Base-by-base conservation (phyloP, 768 basidiomycete genomes). In the Pseudohyphozyma bogoriensis region DNA sequence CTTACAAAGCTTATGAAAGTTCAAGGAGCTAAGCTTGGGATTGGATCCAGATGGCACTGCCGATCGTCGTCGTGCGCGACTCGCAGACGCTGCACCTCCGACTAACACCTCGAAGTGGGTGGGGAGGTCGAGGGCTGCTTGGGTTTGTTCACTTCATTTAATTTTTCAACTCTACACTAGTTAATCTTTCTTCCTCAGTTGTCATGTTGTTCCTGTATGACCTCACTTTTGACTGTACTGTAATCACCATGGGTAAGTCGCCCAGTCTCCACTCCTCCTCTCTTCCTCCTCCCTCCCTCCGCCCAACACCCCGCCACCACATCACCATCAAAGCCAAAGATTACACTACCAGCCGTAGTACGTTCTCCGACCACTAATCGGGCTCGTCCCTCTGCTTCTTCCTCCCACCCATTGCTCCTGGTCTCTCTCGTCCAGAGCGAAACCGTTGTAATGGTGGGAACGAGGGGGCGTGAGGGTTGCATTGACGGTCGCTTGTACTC, bases 81-180 rank as follows among this genome's bases (percentile, higher is more conserved):
- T 22, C 22, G 40, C 24, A 52, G 31, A 13, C 24, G 12, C 15
- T 51, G 49, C 18, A 54, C 20, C 37, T 68, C 28, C 40, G 35
- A 35, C 33, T 68, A 20, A 59, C 56, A 24, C 65, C 62, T 22
- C 42, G n/a, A 37, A 52, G 42, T 2, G 61, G 58, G 29, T 63
- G 61, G 65, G 55, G 65, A 13, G 65, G 65, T 3, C 37, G 65
- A 32, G 65, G 65, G 26, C 32, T 62, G 29, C 51, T 66, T 4
- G 65, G 65, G 65, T 66, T 20, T 8, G 59, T 42, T 31, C 5
- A 20, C 32, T 9, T 12, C 16, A 11, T 37, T 11, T 46, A n/a
- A 9, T 24, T 32, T 0, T 20, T 16, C 6, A 18, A 16, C 18
- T 39, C 3, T 16, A 6, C 39, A 8, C n/a, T 51, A 20, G 36